phyloP scores from a whole-genome alignment of 228 moss, liverwort and hornwort genomes.

The Sphagnum magellanicum region DNA sequence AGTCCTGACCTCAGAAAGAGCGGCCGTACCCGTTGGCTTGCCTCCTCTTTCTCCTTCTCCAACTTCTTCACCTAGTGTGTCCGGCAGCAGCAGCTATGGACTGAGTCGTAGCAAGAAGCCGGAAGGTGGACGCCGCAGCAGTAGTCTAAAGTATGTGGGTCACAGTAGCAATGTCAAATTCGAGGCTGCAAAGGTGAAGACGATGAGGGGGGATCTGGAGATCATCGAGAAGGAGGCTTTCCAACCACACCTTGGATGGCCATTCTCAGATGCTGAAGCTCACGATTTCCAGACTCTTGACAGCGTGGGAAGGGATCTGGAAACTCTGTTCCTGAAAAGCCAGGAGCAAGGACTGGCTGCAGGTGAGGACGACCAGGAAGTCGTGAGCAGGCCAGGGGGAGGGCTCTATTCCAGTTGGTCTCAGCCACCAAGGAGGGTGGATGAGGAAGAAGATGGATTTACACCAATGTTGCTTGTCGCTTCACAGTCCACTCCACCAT shows the following conservation, averaged over 20 bases:
- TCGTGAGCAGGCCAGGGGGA: conserved; percentile 1
- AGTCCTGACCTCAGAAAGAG: too few species aligned
- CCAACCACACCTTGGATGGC: conserved; percentile 35
- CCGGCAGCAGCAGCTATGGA: not conserved
- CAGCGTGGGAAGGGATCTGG: not conserved
- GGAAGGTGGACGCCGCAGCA: not conserved
- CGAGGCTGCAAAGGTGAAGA: too few species aligned
- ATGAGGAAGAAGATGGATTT: conserved; percentile 28
- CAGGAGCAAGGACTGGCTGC: conserved; percentile 5
- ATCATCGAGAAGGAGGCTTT: conserved; percentile 4
- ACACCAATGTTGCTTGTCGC: conserved; percentile 32
- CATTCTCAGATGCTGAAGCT: conserved; percentile 18
- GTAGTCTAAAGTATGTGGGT: not conserved
- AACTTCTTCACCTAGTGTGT: conserved; percentile 2
- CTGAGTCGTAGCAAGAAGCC: not conserved
- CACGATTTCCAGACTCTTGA: conserved; percentile 8
- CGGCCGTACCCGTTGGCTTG: too few species aligned
- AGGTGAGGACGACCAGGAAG: conserved; percentile 4
- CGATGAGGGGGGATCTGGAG: too few species aligned
- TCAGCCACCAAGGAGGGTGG: conserved; percentile 2
- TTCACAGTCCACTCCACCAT: conserved; percentile 60
- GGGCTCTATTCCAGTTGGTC: conserved; percentile 8
- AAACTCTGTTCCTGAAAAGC: conserved; percentile 1
- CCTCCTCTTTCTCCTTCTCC: not conserved
- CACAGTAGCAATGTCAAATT: conserved; percentile 1